Base-by-base conservation (phyloP, 2,329 filamentous ascomycete genomes). In the Botrytis fabae region DNA sequence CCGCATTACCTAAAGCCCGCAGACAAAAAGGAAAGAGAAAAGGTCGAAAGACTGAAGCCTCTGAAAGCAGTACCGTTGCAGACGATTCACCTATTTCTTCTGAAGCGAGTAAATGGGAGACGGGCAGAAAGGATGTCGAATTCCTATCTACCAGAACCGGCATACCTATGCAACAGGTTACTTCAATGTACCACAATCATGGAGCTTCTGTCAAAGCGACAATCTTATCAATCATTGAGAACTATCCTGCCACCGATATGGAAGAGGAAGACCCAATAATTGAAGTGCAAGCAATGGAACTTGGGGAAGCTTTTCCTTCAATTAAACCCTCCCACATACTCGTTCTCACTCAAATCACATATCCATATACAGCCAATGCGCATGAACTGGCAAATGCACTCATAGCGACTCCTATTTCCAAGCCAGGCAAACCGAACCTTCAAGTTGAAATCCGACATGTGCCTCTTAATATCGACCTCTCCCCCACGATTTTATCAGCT, bases 101-200 rank as follows among this genome's bases (percentile, higher is more conserved):
- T 2, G 65, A 62, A 61, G 51, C 54, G 25, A 92, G 90, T 76
- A 87, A 86, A 75, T 92, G 90, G 90, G 83, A 87, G 73, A 83
- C 82, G 44, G 86, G 85, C 2, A 85, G 82, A 62, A 82, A 86
- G 69, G 89, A 92, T 75, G 84, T 92, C 22, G 86, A 90, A 0
- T 91, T 90, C 75, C 87, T 92, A 71, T 84, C 85, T 22, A 84
- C 84, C 14, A 85, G 86, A 57, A 85, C 84, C 4, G 80, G 80
- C 4, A 85, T 86, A 42, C 82, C 85, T 3, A 78, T 87, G 22
- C 79, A 86, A 4, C 81, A 82, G 44, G 84, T 91, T 4, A 82
- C 84, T 2, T 90, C 89, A 0, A 78, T 87, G 1, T 92, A 92
- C 77, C 86, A 91, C 79, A 86, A 88, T 59, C 86, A 88, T 73